These are phyloP conservation scores for Trametes sp. DNA, from an alignment of 1,284 basidiomycete genomes.

Conservation along the genomic window DNA sequence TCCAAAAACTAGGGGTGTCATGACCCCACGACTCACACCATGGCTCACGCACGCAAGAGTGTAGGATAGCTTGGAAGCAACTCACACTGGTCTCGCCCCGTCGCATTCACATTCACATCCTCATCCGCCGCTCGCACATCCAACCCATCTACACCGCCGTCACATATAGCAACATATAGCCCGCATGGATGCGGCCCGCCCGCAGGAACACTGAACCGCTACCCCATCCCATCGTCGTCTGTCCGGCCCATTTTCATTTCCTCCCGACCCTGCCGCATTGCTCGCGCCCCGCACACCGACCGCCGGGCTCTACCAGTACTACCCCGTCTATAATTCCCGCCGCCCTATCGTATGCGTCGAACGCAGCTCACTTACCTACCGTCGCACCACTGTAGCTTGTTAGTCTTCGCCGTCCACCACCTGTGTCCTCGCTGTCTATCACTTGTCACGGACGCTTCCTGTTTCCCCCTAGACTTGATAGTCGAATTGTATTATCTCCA, in stretches of 20 bases:
- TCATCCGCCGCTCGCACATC: background rate
- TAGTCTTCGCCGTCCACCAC: slow-evolving; percentile 13
- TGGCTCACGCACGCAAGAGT: background rate
- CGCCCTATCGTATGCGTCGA: slow-evolving; percentile 14
- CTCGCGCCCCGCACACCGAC: slow-evolving; percentile 9
- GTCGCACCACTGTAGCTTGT: slow-evolving; percentile 26
- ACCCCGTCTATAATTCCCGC: slow-evolving; percentile 11
- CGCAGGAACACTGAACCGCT: slow-evolving; percentile 5
- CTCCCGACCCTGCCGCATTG: slow-evolving; percentile 1
- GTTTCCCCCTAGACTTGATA: slow-evolving; percentile 14
- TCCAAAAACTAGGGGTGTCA: slow-evolving; percentile 76
- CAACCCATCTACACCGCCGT: background rate
- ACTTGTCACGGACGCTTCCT: slow-evolving; percentile 15
- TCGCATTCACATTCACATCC: background rate
- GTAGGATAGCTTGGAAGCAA: slow-evolving; percentile 17
- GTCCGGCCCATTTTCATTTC: too few species aligned
- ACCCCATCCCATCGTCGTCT: background rate
- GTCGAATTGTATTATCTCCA: slow-evolving; percentile 21
- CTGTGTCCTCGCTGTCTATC: slow-evolving; percentile 10
- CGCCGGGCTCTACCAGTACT: slow-evolving; percentile 8
- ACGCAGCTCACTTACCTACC: slow-evolving; percentile 13
- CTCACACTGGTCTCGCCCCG: slow-evolving; percentile 1
- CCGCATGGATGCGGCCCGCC: background rate
- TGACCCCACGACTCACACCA: slow-evolving; percentile 39
- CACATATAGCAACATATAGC: slow-evolving; percentile 8